Percentiles rank a stretch among this genome's conserved stretches.
Conservation (phyloP, 805 yeast genomes). For the Grigorovia yakushimaensis region DNA sequence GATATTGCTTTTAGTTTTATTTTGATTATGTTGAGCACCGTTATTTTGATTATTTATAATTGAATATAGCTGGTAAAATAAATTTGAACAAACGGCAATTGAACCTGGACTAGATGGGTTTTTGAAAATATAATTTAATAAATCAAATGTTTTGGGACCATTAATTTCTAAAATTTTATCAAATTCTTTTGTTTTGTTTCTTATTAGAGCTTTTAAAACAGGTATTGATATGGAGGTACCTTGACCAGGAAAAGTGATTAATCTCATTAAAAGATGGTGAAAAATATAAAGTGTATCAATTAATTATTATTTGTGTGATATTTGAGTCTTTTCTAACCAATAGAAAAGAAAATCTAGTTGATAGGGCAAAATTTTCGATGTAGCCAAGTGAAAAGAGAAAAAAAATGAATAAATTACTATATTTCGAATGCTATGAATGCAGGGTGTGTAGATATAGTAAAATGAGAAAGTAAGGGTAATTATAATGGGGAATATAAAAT, state of each 20-base stretch:
- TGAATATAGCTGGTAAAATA: conserved; percentile 19
- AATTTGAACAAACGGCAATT: conserved; percentile 26
- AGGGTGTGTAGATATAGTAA: not conserved
- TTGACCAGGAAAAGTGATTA: conserved; percentile 29
- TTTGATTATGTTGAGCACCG: too few species aligned
- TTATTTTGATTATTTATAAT: not conserved
- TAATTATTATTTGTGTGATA: not conserved
- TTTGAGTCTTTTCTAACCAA: too few species aligned
- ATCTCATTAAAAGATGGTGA: conserved; percentile 10
- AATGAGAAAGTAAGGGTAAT: not conserved
- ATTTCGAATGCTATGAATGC: not conserved
- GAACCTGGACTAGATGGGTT: conserved; percentile 26
- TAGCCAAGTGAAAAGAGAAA: too few species aligned
- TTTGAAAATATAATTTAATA: conserved; percentile 14
- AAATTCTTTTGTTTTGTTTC: conserved; percentile 16
- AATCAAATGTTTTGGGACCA: conserved; percentile 15
- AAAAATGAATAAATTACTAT: too few species aligned
- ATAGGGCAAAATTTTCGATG: not conserved
- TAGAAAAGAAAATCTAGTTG: too few species aligned
- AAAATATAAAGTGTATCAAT: too few species aligned
- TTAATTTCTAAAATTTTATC: conserved; percentile 10
- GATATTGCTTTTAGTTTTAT: too few species aligned
- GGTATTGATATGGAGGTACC: conserved; percentile 26
- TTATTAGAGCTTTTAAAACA: conserved; percentile 15
- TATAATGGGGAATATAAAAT: too few species aligned